These are phyloP conservation scores for Echium plantagineum DNA, from an alignment of 257 asterid genomes.

Conservation along the genomic window DNA sequence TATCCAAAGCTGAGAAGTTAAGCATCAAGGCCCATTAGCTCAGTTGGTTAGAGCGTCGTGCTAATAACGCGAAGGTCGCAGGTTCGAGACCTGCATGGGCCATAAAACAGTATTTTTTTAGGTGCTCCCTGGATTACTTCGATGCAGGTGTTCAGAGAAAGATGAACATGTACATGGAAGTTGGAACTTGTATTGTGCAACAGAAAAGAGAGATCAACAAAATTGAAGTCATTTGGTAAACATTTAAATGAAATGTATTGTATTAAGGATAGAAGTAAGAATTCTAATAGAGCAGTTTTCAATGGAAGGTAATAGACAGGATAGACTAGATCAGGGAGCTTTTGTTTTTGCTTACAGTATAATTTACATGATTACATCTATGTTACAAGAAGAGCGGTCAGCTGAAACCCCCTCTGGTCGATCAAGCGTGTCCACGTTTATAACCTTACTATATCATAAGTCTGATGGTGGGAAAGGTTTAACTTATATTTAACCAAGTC, in stretches of 20 bases:
- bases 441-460: constrained; percentile 6
- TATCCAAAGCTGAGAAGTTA: too few relatives aligned
- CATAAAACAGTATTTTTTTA: not conserved
- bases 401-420: constrained; percentile 8
- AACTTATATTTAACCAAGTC: constrained; percentile 70
- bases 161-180: too few relatives aligned
- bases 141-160: too few relatives aligned
- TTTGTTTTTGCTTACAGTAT: constrained; percentile 12
- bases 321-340: not conserved
- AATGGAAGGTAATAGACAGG: too few relatives aligned
- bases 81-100: constrained; percentile 33
- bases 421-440: constrained; percentile 7
- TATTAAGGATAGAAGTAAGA: not conserved
- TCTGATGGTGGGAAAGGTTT: constrained; percentile 34
- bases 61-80: constrained; percentile 31
- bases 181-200: too few relatives aligned
- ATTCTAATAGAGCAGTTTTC: not conserved
- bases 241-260: not conserved
- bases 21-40: constrained; percentile 17
- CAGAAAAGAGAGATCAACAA: too few relatives aligned
- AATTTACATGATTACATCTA: constrained; percentile 27
- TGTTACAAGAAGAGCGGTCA: constrained; percentile 19
- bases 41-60: constrained; percentile 31
- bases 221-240: not conserved
- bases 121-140: too few relatives aligned